Evolutionary conservation across 2,329 filamentous ascomycete genomes (phyloP).

Genomic region (Aureobasidium lini): DNA sequence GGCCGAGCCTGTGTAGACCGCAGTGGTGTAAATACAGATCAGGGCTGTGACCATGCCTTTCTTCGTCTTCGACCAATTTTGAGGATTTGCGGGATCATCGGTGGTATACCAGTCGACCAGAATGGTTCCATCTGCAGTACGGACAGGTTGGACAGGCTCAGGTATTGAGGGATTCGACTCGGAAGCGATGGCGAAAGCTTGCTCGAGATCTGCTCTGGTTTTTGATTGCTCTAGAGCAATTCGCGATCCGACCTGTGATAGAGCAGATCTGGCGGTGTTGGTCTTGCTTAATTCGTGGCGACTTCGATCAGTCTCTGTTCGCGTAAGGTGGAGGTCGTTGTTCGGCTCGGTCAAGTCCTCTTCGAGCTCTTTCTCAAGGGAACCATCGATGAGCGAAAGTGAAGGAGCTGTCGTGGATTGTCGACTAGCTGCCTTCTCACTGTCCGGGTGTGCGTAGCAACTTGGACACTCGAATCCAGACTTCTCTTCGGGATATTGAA

Average conservation of each 20-base stretch:
- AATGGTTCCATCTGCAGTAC: slow-evolving; percentile 44
- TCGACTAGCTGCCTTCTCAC: neutral
- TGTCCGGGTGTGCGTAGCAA: slow-evolving; percentile 28
- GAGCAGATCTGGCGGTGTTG: slow-evolving; percentile 5
- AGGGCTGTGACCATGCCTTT: slow-evolving; percentile 36
- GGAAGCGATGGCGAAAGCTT: neutral
- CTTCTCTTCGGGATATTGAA: slow-evolving; percentile 46
- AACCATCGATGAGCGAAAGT: neutral
- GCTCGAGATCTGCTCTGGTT: slow-evolving; percentile 8
- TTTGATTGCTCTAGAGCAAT: slow-evolving; percentile 13
- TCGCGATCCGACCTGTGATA: slow-evolving; percentile 7
- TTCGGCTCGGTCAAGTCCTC: neutral
- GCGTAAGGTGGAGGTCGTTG: slow-evolving; percentile 1
- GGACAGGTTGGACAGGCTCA: slow-evolving; percentile 16
- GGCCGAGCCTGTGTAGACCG: slow-evolving; percentile 33
- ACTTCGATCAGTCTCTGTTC: slow-evolving; percentile 8
- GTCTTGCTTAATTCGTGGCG: neutral
- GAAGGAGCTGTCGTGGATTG: neutral
- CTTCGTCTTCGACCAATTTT: slow-evolving; percentile 46
- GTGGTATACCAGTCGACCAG: slow-evolving; percentile 47
- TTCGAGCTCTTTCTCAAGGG: neutral
- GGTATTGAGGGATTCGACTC: slow-evolving; percentile 16
- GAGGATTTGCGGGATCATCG: slow-evolving; percentile 49
- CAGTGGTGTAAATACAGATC: slow-evolving; percentile 31
- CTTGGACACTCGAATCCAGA: slow-evolving; percentile 46